Percentiles rank a stretch among this genome's conserved stretches.
Evolutionary conservation across 1,284 basidiomycete species (phyloP).

Genomic region (Fomitopsis schrenkii): DNA sequence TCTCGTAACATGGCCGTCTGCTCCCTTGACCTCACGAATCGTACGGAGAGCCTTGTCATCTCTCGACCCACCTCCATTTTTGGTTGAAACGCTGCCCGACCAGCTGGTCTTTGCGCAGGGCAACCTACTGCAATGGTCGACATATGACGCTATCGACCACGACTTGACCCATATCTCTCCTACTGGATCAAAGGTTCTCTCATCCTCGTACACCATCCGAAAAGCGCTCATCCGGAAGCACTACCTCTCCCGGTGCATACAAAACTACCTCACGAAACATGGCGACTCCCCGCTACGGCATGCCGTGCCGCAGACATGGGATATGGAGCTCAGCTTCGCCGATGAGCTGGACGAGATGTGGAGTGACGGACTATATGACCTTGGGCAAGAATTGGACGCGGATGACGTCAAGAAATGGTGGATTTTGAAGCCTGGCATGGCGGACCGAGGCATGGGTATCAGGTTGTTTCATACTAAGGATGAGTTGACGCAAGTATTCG

Average conservation of each 20-base stretch:
- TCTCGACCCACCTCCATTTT: conserved; percentile 27
- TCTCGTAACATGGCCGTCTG: conserved; percentile 72
- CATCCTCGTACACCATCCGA: conserved; percentile 87
- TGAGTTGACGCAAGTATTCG: conserved; percentile 74
- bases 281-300: conserved; percentile 48
- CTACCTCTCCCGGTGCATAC: conserved; percentile 78
- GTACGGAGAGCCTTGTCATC: conserved; percentile 57
- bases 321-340: conserved; percentile 85
- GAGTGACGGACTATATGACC: conserved; percentile 90
- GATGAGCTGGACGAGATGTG: conserved; percentile 97
- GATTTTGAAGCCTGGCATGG: conserved; percentile 97
- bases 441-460: conserved; percentile 95
- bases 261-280: conserved; percentile 73
- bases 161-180: conserved; percentile 49
- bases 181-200: conserved; percentile 42
- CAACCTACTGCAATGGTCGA: conserved; percentile 69
- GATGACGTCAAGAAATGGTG: conserved; percentile 62
- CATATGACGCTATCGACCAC: conserved; percentile 83
- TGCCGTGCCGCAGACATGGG: conserved; percentile 79
- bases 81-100: conserved; percentile 24
- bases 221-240: conserved; percentile 96
- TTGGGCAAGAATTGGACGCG: conserved; percentile 59
- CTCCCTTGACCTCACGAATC: conserved; percentile 72
- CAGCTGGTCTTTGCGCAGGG: conserved; percentile 8
- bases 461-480: conserved; percentile 83